A percentile compares a stretch with the other conserved stretches of the same genome.
These are phyloP conservation scores for Neurospora africana DNA, from an alignment of 495 filamentous ascomycete species.

Conservation along the genomic window DNA sequence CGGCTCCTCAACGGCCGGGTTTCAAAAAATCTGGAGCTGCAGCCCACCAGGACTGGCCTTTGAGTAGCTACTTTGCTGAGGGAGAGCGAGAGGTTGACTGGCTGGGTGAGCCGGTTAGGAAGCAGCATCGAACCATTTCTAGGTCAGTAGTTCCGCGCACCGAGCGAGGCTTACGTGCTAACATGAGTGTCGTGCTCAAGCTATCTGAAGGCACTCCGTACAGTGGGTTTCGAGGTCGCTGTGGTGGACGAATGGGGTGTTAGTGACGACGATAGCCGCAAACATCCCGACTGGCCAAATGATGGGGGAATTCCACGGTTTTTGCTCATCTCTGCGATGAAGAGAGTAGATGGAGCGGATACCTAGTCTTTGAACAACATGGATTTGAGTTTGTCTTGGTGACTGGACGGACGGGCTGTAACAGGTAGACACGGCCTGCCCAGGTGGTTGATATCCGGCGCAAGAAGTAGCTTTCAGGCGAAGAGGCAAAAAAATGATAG, in stretches of 20 bases:
- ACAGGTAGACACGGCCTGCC: not conserved
- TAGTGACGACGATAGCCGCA: not conserved
- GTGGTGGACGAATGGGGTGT: not conserved
- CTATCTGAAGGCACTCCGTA: not conserved
- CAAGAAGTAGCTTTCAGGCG: not conserved
- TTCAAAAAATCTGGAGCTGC: conserved; percentile 12
- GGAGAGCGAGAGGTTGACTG: conserved; percentile 23
- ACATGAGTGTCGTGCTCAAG: not conserved
- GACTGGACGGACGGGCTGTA: not conserved
- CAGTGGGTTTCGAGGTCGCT: not conserved
- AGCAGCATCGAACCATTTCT: conserved; percentile 26
- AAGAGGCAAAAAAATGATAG: not conserved
- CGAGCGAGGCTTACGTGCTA: not conserved
- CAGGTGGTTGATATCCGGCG: not conserved
- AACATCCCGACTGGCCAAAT: conserved; percentile 1
- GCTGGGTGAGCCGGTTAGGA: conserved; percentile 24
- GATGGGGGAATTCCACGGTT: not conserved
- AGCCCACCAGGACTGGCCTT: conserved; percentile 19
- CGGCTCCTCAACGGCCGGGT: conserved; percentile 20
- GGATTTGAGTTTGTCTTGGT: not conserved
- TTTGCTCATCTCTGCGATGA: not conserved
- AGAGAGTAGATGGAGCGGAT: not conserved
- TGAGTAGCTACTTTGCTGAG: conserved; percentile 26
- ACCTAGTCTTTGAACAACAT: not conserved
- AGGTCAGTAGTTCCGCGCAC: not conserved